A percentile compares a stretch with the other conserved stretches of the same genome.
Conservation (phyloP, 768 basidiomycete genomes). For the Boletus rubescentipes region DNA sequence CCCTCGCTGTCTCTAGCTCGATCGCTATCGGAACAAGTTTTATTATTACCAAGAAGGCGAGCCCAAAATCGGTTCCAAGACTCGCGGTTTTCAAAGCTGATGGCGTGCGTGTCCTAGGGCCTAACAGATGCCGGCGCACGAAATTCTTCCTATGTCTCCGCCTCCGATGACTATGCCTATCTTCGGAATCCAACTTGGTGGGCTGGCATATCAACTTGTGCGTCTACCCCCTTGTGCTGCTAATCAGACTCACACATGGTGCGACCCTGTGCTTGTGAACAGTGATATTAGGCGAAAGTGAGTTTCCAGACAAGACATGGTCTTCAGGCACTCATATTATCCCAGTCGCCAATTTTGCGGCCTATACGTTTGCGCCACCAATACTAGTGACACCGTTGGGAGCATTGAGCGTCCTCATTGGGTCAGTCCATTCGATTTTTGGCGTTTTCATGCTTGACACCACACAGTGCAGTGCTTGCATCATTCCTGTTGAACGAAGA, state of each 20-base stretch:
- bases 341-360: constrained; percentile 86
- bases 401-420: constrained; percentile 92
- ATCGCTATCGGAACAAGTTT: constrained; percentile 92
- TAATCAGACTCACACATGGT: constrained; percentile 7
- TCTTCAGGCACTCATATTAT: neutral
- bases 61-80: constrained; percentile 1
- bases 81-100: constrained; percentile 11
- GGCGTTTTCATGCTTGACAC: constrained; percentile 7
- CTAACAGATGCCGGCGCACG: constrained; percentile 79
- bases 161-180: constrained; percentile 84
- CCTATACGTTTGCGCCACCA: constrained; percentile 96
- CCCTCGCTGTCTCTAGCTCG: constrained; percentile 82
- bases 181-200: constrained; percentile 95
- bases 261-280: constrained; percentile 2
- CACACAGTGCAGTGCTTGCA: constrained; percentile 81
- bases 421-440: constrained; percentile 50
- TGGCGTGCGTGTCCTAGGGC: constrained; percentile 53
- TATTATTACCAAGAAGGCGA: constrained; percentile 98
- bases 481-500: constrained; percentile 92
- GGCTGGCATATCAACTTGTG: constrained; percentile 91
- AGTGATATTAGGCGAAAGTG: constrained; percentile 96
- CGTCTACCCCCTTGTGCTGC: constrained; percentile 36
- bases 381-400: constrained; percentile 99
- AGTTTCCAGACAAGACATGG: constrained; percentile 13
- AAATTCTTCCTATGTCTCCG: constrained; percentile 47